These are phyloP conservation scores for Pseudohyphozyma bogoriensis DNA, from an alignment of 768 basidiomycete genomes.

Conservation along the genomic window DNA sequence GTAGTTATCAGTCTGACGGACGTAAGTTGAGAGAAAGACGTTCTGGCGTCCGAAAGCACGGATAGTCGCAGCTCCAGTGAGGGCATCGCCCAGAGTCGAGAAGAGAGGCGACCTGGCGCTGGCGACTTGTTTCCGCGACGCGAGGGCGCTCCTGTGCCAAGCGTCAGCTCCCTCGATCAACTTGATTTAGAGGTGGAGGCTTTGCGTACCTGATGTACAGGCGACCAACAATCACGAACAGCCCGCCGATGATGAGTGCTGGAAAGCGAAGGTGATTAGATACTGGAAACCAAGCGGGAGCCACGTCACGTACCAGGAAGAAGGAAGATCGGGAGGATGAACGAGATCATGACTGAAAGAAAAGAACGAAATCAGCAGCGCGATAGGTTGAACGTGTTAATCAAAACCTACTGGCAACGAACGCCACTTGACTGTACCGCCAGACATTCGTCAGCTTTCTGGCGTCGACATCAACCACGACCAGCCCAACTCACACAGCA, in stretches of 20 bases:
- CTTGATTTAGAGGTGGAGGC: neutral
- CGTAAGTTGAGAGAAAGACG: constrained; percentile 37
- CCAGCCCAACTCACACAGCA: constrained; percentile 29
- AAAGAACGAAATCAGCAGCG: neutral
- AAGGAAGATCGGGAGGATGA: constrained; percentile 19
- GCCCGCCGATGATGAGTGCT: constrained; percentile 35
- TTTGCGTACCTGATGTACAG: constrained; percentile 35
- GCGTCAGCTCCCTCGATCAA: neutral
- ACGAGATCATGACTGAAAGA: constrained; percentile 7
- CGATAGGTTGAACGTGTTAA: no score
- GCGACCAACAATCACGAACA: constrained; percentile 36
- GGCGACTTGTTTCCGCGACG: constrained; percentile 21
- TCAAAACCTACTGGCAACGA: constrained; percentile 7
- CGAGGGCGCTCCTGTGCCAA: constrained; percentile 30
- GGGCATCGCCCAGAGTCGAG: constrained; percentile 39
- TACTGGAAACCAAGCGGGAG: no score
- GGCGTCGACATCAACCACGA: constrained; percentile 35
- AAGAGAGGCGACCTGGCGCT: constrained; percentile 38
- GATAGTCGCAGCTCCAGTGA: constrained; percentile 40
- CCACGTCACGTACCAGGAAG: constrained; percentile 12
- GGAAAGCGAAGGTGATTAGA: no score
- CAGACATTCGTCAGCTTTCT: no score
- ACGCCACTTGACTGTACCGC: constrained; percentile 9
- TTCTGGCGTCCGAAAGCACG: constrained; percentile 40
- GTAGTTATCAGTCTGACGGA: constrained; percentile 39